Percentiles rank a stretch among this genome's conserved stretches.
Conservation (phyloP, 2,329 filamentous ascomycete species). For the Microcera coccophila region DNA sequence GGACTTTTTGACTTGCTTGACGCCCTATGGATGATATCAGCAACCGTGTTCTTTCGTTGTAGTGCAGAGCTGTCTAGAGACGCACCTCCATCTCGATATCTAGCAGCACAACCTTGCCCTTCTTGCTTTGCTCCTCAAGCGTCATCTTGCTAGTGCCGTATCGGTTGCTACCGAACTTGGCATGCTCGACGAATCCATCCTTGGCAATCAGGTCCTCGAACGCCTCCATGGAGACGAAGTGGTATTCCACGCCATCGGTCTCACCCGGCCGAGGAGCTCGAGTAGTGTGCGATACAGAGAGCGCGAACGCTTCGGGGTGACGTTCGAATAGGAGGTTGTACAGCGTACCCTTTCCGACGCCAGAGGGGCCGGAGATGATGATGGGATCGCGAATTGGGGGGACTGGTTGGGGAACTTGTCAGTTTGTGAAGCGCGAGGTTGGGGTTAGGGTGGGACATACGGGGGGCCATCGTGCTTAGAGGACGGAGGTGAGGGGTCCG, state of each 20-base stretch:
- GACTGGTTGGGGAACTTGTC: slow-evolving; percentile 9
- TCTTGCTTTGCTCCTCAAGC: slow-evolving; percentile 68
- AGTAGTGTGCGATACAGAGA: slow-evolving; percentile 74
- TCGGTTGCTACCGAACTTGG: slow-evolving; percentile 77
- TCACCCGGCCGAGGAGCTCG: slow-evolving; percentile 74
- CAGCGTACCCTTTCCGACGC: slow-evolving; percentile 78
- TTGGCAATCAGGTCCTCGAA: slow-evolving; percentile 64
- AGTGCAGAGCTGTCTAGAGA: too few species aligned
- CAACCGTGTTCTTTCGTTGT: background rate
- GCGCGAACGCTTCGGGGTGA: slow-evolving; percentile 48
- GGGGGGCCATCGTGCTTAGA: background rate
- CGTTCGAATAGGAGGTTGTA: slow-evolving; percentile 64
- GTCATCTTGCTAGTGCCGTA: slow-evolving; percentile 83
- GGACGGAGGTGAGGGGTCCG: too few species aligned
- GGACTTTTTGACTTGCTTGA: slow-evolving; percentile 86
- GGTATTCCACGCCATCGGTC: slow-evolving; percentile 72
- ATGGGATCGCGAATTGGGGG: slow-evolving; percentile 58
- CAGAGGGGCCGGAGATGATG: slow-evolving; percentile 75
- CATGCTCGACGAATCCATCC: slow-evolving; percentile 78
- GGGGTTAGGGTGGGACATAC: background rate
- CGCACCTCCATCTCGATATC: slow-evolving; percentile 94
- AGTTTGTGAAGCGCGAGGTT: background rate
- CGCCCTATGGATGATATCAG: slow-evolving; percentile 79
- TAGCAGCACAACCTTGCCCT: slow-evolving; percentile 72
- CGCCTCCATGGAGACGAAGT: slow-evolving; percentile 63